Base-by-base conservation (phyloP, 768 basidiomycete species). In the Neoboletus magnificus region DNA sequence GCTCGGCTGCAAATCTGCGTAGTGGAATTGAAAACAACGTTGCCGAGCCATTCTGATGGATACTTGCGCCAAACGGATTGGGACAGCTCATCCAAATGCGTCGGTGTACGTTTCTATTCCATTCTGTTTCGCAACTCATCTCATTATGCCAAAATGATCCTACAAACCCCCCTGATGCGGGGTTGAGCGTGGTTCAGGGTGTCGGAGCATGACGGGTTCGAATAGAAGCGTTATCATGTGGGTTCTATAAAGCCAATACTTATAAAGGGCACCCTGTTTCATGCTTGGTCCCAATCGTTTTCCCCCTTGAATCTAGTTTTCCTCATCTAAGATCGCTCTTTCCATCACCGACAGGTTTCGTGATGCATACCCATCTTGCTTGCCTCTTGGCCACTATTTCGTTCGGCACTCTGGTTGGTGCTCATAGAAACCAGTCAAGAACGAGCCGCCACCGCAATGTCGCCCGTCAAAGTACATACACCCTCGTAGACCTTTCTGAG, bases 401-500 rank as follows among this genome's bases (percentile, higher is more conserved):
- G 22, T 57, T 76, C 50, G 59, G 65, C 58, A 66, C 70, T 32
- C 60, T 68, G 47, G 72, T 64, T 20, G 61, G 68, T 62, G 62
- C 69, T 36, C 62, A 59, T 16, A 15, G 1, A 37, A 50, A 56
- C 16, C 36, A 55, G 22, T 48, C 57, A 12, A 60, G 62, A 44
- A 68, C 73, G n/a, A n/a, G n/a, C 52, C 73, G 69, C 39, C 71
- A 74, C 59, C 60, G 56, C 44, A 57, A 63, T 32, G 15, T 65
- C 27, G 56, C 62, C 32, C 71, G 66, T 52, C 55, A 50, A 27
- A 59, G 48, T 45, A 63, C 62, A 5, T 81, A 75, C 65, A 47
- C 42, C 16, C 36, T 79, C 40, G 44, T 68, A 15, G 71, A 79
- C 39, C 52, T 57, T 22, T 78, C 73, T 56, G 57, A 72, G 35